Evolutionary conservation across 2,329 filamentous ascomycete genomes (phyloP).

Genomic region (Dryadomyces quercus-mongolicae): DNA sequence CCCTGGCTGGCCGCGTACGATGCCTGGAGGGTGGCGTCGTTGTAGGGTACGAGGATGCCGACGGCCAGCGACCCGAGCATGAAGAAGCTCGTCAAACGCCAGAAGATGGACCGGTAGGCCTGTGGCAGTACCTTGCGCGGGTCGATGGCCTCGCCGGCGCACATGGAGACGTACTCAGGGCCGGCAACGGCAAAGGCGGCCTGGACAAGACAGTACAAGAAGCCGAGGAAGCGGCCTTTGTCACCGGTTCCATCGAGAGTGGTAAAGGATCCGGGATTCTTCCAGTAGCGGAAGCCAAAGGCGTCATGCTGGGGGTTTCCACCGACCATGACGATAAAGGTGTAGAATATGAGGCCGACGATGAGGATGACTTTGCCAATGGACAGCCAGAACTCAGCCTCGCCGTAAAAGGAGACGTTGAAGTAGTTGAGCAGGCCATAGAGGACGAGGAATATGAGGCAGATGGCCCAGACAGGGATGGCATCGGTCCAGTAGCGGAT

Average conservation of each 20-base stretch:
- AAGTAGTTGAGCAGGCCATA: slow-evolving; percentile 18
- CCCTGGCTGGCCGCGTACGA: neutral
- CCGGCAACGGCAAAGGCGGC: slow-evolving; percentile 13
- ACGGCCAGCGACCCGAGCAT: slow-evolving; percentile 18
- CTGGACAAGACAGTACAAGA: slow-evolving; percentile 13
- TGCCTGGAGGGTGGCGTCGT: slow-evolving; percentile 16
- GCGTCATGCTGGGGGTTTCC: slow-evolving; percentile 13
- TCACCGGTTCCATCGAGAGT: slow-evolving; percentile 6
- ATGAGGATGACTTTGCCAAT: slow-evolving; percentile 34
- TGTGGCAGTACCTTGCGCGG: slow-evolving; percentile 12
- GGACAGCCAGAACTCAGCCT: slow-evolving; percentile 9
- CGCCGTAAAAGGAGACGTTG: slow-evolving; percentile 9
- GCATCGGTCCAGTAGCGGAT: slow-evolving; percentile 10
- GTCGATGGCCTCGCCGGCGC: slow-evolving; percentile 12
- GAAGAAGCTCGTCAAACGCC: slow-evolving; percentile 19
- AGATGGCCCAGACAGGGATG: neutral
- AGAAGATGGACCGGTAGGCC: slow-evolving; percentile 15
- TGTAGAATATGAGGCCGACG: slow-evolving; percentile 35
- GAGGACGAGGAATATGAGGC: neutral
- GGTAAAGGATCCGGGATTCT: slow-evolving; percentile 28
- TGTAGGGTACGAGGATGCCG: slow-evolving; percentile 17
- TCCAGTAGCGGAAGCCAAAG: slow-evolving; percentile 10
- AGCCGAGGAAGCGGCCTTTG: slow-evolving; percentile 29
- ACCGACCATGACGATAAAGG: slow-evolving; percentile 33
- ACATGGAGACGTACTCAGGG: slow-evolving; percentile 38